These are phyloP conservation scores for Diaporthe sp. DNA, from an alignment of 2,329 filamentous ascomycete species.

Conservation along the genomic window DNA sequence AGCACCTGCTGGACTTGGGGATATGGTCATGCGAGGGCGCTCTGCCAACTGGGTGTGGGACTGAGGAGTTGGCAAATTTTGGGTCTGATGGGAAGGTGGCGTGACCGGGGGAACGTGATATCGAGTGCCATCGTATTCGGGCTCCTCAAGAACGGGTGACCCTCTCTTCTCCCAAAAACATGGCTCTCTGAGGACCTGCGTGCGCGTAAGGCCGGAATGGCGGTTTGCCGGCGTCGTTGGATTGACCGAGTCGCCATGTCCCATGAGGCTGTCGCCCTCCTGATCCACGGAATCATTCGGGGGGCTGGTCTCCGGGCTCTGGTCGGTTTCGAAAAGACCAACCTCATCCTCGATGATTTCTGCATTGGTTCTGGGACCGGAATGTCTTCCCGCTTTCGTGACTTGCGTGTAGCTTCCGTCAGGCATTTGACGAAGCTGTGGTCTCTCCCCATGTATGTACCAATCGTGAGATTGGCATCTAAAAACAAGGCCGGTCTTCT, in stretches of 20 bases:
- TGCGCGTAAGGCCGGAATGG: not conserved
- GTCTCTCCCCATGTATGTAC: not conserved
- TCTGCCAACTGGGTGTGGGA: not conserved
- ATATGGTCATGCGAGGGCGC: not conserved
- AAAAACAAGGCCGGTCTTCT: not conserved
- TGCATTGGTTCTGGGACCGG: accelerated
- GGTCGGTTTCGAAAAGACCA: not conserved
- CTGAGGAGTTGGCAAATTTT: not conserved
- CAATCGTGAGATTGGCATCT: not conserved
- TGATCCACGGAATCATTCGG: not conserved
- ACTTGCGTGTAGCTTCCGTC: not conserved
- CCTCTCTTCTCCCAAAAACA: not conserved
- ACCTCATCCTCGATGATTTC: not conserved
- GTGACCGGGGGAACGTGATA: not conserved
- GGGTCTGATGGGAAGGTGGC: not conserved
- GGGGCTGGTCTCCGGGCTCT: too few relatives aligned
- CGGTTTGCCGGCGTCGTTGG: not conserved
- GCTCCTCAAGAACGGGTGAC: not conserved
- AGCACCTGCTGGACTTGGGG: not conserved
- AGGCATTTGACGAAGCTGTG: not conserved
- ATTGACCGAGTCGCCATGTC: not conserved
- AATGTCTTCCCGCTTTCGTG: too few relatives aligned
- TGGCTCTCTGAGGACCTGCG: not conserved
- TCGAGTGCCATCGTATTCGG: not conserved
- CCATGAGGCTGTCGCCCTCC: not conserved